phyloP scores from a whole-genome alignment of 371 early-diverging fungal genomes.

The Dichotomocladium elegans region DNA sequence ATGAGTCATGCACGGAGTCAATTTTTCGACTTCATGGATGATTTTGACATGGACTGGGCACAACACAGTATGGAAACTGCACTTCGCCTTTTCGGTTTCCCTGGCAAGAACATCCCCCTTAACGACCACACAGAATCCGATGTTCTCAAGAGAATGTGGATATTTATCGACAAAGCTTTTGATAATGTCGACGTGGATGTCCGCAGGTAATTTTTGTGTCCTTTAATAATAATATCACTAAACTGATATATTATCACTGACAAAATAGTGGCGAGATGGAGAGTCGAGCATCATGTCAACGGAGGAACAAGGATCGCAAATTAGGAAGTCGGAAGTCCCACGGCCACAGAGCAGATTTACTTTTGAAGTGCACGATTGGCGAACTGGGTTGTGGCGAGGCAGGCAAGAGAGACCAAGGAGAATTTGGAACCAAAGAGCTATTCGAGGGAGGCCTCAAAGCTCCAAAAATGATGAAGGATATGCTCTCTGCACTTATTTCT shows the following conservation, averaged over 20 bases:
- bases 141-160: background rate
- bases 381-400: constrained; percentile 4
- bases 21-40: background rate
- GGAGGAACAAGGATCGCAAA: background rate
- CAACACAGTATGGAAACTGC: background rate
- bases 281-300: background rate
- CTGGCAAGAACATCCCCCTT: background rate
- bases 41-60: background rate
- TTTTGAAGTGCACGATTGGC: background rate
- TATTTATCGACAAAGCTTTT: constrained; percentile 1
- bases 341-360: constrained; percentile 1
- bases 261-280: constrained; percentile 9
- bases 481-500: background rate
- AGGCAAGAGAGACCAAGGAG: constrained; percentile 3
- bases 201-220: background rate
- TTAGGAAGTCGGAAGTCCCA: background rate
- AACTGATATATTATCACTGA: background rate
- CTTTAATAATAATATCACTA: background rate
- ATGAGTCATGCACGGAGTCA: no score
- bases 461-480: constrained; percentile 1
- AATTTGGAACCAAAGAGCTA: constrained; percentile 6
- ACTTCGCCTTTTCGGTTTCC: no score
- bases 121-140: background rate
- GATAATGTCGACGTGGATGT: background rate
- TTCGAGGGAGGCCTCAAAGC: background rate